Conservation (phyloP, 2,329 filamentous ascomycete species). For the Grosmannia huntii region DNA sequence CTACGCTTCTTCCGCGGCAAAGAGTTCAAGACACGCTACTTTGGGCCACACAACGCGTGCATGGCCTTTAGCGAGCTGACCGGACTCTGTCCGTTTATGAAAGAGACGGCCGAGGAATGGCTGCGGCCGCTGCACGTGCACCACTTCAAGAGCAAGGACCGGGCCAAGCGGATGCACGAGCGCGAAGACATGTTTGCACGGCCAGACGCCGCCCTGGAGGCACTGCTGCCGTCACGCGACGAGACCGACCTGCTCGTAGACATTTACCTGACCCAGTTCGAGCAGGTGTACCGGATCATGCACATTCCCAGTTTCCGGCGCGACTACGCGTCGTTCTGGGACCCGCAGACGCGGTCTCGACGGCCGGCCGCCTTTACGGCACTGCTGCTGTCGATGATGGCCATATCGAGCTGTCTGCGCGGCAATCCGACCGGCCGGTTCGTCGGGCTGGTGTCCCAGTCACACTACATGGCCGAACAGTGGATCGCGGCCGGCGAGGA, state of each 20-base stretch:
- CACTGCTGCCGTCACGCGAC: conserved; percentile 24
- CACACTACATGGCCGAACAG: conserved; percentile 39
- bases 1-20: conserved; percentile 45
- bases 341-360: conserved; percentile 25
- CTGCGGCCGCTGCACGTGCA: conserved; percentile 44
- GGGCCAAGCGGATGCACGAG: conserved; percentile 37
- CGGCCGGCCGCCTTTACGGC: conserved; percentile 42
- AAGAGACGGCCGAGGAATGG: conserved; percentile 49
- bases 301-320: conserved; percentile 45
- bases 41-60: conserved; percentile 47
- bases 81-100: conserved; percentile 48
- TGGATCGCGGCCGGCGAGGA: conserved; percentile 44
- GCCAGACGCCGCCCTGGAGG: conserved; percentile 36
- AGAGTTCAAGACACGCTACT: conserved; percentile 47
- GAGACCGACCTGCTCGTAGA: conserved; percentile 21
- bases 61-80: conserved; percentile 46
- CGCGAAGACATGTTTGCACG: conserved; percentile 35
- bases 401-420: conserved; percentile 44
- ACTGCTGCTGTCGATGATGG: conserved; percentile 45
- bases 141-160: conserved; percentile 41
- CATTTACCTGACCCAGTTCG: conserved; percentile 24
- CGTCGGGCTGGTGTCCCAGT: conserved; percentile 43
- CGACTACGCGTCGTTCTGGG: conserved; percentile 44
- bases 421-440: conserved; percentile 40
- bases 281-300: conserved; percentile 33